phyloP scores from a whole-genome alignment of 202 grass and related monocot genomes.

The Hordeum pubiflorum region DNA sequence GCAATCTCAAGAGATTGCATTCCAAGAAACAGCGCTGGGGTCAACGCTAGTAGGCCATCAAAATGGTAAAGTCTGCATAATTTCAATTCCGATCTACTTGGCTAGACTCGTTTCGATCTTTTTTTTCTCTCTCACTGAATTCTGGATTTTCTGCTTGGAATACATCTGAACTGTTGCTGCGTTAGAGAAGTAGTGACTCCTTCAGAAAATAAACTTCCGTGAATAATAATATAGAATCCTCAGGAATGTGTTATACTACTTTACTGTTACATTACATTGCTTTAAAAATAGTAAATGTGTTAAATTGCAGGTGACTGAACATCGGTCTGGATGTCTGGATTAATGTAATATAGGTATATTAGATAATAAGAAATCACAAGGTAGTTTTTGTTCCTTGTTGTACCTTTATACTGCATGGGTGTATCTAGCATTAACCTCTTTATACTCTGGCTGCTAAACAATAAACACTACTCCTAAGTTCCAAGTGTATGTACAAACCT shows the following conservation, averaged over 20 bases:
- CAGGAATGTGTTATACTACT: not conserved
- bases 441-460: not conserved
- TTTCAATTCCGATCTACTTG: not conserved
- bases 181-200: not conserved
- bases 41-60: constrained; percentile 32
- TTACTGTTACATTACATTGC: not conserved
- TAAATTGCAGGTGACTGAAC: not conserved
- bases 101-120: not conserved
- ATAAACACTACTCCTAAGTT: not conserved
- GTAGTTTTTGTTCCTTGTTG: not conserved
- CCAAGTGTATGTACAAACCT: not conserved
- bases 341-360: not conserved
- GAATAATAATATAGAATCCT: not conserved
- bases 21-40: constrained; percentile 22
- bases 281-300: not conserved
- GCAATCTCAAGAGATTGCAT: constrained; percentile 13
- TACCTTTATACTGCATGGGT: not conserved
- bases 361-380: not conserved
- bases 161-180: not conserved
- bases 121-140: not conserved
- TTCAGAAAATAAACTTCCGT: not conserved
- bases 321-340: not conserved
- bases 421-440: not conserved
- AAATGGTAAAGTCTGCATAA: constrained; percentile 41
- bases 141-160: constrained; percentile 2